Conservation (phyloP, 1,284 basidiomycete species). For the Melampsora americana region DNA sequence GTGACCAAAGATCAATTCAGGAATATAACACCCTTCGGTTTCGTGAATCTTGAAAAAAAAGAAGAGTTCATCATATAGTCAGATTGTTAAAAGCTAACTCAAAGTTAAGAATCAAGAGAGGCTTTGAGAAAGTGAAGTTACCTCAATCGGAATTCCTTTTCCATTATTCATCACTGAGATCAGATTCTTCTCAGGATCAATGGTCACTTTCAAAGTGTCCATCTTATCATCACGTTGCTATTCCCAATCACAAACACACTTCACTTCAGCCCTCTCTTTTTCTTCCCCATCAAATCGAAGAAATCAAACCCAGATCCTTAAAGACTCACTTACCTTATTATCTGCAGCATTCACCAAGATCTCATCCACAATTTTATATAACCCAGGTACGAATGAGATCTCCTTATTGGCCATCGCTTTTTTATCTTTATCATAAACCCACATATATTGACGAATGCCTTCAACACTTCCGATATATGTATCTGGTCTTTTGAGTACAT, state of each 20-base stretch:
- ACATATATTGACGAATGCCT: slow-evolving; percentile 76
- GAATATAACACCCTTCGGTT: slow-evolving; percentile 90
- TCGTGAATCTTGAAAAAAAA: slow-evolving; percentile 68
- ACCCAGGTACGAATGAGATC: slow-evolving; percentile 90
- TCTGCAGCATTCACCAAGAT: slow-evolving; percentile 99
- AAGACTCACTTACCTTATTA: slow-evolving; percentile 72
- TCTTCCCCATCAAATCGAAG: background rate
- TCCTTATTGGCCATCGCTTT: slow-evolving; percentile 56
- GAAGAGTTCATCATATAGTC: too few species aligned
- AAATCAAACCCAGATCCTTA: background rate
- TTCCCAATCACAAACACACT: background rate
- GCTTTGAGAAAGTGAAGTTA: background rate
- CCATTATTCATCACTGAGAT: slow-evolving; percentile 98
- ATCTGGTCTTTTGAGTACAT: slow-evolving; percentile 93
- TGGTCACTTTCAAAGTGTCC: slow-evolving; percentile 82
- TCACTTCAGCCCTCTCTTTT: too few species aligned
- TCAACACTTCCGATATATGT: slow-evolving; percentile 97
- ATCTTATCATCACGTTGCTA: slow-evolving; percentile 67
- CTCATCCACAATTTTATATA: slow-evolving; percentile 99
- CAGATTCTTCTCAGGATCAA: slow-evolving; percentile 75
- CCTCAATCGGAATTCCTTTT: slow-evolving; percentile 83
- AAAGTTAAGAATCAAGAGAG: background rate
- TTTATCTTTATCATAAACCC: slow-evolving; percentile 69
- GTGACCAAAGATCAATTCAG: slow-evolving; percentile 80
- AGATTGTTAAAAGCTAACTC: background rate